Evolutionary conservation across 2,329 filamentous ascomycete genomes (phyloP).

Genomic region (Cercospora sp.): DNA sequence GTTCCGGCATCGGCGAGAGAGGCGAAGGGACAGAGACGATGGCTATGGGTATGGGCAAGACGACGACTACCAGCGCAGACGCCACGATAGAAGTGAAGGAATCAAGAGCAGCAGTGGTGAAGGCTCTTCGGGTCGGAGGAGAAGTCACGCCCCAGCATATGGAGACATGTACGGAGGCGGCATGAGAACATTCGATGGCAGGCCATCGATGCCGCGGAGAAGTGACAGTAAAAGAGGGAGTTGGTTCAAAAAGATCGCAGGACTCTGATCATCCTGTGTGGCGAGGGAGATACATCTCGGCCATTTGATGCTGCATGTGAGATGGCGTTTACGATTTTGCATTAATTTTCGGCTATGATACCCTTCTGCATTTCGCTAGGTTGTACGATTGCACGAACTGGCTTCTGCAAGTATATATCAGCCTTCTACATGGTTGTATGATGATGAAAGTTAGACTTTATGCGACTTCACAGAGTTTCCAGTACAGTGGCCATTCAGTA

Average conservation of each 20-base stretch:
- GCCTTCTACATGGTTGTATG: constrained; percentile 1
- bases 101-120: constrained; percentile 38
- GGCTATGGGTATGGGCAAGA: constrained; percentile 28
- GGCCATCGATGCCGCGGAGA: constrained; percentile 38
- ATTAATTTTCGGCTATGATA: constrained; percentile 1
- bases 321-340: neutral
- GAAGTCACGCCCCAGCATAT: constrained; percentile 33
- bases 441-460: neutral
- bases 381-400: constrained; percentile 3
- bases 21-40: constrained; percentile 28
- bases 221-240: constrained; percentile 43
- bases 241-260: constrained; percentile 51
- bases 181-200: constrained; percentile 44
- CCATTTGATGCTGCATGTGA: neutral
- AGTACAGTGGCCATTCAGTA: neutral
- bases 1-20: constrained; percentile 31
- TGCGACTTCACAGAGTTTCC: neutral
- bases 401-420: neutral
- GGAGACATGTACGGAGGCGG: constrained; percentile 38
- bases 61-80: constrained; percentile 28
- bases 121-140: constrained; percentile 31
- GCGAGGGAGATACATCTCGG: neutral
- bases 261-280: constrained; percentile 17
- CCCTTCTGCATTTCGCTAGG: constrained; percentile 1
- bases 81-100: constrained; percentile 28